Conservation (phyloP, 305 asterid genomes). For the Withania somnifera region DNA sequence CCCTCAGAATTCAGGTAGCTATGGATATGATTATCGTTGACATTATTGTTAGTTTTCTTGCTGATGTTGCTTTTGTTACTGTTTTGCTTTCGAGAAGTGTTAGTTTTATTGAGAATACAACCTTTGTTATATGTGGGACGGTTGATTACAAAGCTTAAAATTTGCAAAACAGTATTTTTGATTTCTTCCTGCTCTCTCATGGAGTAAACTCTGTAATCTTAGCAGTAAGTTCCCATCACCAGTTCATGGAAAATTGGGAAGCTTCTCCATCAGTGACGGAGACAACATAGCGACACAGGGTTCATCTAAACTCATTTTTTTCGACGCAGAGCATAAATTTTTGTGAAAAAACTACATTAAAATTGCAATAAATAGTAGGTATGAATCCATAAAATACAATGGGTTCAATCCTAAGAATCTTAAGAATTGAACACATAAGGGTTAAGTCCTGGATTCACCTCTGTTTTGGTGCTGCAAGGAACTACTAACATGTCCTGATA, state of each 20-base stretch:
- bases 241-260: not conserved
- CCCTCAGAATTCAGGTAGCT: conserved; percentile 90
- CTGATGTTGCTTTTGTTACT: not conserved
- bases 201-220: not conserved
- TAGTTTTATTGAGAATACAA: not conserved
- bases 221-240: not conserved
- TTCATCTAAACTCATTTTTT: not conserved
- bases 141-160: not conserved
- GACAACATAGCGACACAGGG: not conserved
- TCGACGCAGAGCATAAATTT: not conserved
- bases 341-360: not conserved
- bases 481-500: not conserved
- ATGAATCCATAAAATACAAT: not conserved
- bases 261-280: not conserved
- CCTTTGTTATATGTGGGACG: not conserved
- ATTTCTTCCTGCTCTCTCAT: not conserved
- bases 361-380: not conserved
- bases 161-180: not conserved
- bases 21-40: not conserved
- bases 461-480: not conserved
- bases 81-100: not conserved
- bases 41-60: not conserved
- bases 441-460: not conserved
- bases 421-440: not conserved
- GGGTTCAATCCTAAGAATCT: not conserved